A percentile compares a stretch with the other conserved stretches of the same genome.
Conservation (phyloP, 306 rosid genomes). For the Pyrus communis region DNA sequence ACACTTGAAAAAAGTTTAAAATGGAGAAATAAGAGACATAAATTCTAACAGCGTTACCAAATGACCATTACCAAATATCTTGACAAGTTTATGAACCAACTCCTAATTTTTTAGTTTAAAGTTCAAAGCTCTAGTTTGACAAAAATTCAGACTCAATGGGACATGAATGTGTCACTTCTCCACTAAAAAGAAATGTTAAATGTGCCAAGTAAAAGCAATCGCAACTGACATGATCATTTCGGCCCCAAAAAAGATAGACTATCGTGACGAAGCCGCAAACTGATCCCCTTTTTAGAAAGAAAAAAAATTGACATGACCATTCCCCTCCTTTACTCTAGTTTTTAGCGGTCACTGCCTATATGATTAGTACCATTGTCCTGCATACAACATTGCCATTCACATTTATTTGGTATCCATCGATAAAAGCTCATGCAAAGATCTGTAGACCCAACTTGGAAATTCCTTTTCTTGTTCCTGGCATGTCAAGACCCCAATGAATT, state of each 20-base stretch:
- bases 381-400: background rate
- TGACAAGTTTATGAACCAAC: background rate
- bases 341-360: background rate
- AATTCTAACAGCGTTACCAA: background rate
- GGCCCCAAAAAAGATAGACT: too few relatives aligned
- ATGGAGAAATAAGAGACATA: too few relatives aligned
- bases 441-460: background rate
- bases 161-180: background rate
- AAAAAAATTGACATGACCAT: background rate
- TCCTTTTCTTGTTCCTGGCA: background rate
- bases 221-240: background rate
- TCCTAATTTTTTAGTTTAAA: too few relatives aligned
- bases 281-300: too few relatives aligned
- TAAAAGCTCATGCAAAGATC: background rate
- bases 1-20: too few relatives aligned
- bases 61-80: too few relatives aligned
- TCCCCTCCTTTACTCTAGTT: background rate
- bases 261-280: accelerated
- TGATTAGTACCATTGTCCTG: background rate
- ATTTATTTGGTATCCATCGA: background rate
- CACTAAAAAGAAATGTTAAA: background rate
- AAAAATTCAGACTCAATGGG: too few relatives aligned
- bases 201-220: background rate
- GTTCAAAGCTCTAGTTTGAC: too few relatives aligned
- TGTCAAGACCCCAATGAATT: background rate